Percentiles rank a stretch among this genome's conserved stretches.
phyloP scores from a whole-genome alignment of 2,329 filamentous ascomycete genomes.

The Fusarium humuli region DNA sequence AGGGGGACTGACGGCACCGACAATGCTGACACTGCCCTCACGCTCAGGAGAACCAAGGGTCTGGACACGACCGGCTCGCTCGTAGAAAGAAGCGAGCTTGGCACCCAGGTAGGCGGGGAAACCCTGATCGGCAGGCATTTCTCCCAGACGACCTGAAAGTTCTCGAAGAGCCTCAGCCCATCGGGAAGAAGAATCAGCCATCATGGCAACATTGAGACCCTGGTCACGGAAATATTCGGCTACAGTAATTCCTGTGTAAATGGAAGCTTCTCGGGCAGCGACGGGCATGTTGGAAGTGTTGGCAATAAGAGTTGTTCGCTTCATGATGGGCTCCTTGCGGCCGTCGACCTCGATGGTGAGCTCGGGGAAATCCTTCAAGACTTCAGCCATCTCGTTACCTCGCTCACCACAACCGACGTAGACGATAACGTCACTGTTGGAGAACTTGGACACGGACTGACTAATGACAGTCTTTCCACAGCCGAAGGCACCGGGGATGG shows the following conservation, averaged over 20 bases:
- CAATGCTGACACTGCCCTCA: constrained; percentile 93
- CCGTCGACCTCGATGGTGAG: constrained; percentile 94
- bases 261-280: constrained; percentile 96
- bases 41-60: constrained; percentile 90
- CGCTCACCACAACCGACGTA: constrained; percentile 94
- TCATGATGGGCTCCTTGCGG: constrained; percentile 99
- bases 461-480: constrained; percentile 99
- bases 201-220: constrained; percentile 98
- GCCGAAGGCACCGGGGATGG: constrained; percentile 97
- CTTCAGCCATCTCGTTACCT: constrained; percentile 99
- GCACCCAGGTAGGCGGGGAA: constrained; percentile 97
- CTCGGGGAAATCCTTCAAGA: constrained; percentile 99
- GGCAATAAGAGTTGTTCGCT: constrained; percentile 97
- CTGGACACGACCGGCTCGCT: constrained; percentile 90
- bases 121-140: constrained; percentile 99
- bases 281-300: constrained; percentile 99
- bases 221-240: constrained; percentile 98
- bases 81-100: constrained; percentile 99
- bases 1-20: constrained; percentile 95
- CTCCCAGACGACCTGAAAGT: constrained; percentile 96
- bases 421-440: constrained; percentile 98
- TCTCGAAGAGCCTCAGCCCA: constrained; percentile 99
- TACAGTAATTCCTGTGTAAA: constrained; percentile 95
- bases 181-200: constrained; percentile 97
- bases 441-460: constrained; percentile 99